A percentile compares a stretch with the other conserved stretches of the same genome.
Evolutionary conservation across 2,329 filamentous ascomycete species (phyloP).

Genomic region (Metarhizium guizhouense): DNA sequence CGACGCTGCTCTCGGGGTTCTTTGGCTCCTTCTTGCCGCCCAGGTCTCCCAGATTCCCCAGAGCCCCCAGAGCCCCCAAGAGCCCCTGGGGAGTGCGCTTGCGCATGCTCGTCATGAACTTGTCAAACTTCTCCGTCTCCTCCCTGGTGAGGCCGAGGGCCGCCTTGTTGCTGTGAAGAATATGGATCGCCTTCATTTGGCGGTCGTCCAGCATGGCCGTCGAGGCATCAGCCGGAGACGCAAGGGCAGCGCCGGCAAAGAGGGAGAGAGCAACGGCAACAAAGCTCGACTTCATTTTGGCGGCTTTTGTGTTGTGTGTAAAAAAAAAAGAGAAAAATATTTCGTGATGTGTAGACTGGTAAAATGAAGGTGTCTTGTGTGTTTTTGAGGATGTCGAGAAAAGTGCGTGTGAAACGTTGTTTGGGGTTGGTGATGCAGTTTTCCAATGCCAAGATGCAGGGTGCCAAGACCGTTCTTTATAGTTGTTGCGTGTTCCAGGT

Average conservation of each 20-base stretch:
- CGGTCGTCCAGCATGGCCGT: neutral
- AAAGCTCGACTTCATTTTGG: conserved; percentile 6
- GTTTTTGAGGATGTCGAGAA: neutral
- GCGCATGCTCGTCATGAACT: conserved; percentile 2
- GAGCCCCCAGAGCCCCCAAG: neutral
- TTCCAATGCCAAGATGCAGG: neutral
- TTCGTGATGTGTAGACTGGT: too few species aligned
- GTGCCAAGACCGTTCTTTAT: neutral
- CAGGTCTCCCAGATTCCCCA: too few species aligned
- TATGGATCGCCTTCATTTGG: conserved; percentile 4
- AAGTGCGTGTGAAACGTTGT: neutral
- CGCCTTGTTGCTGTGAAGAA: conserved; percentile 2
- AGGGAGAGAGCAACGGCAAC: conserved; percentile 1
- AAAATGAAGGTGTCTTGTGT: neutral
- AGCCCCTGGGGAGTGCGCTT: neutral
- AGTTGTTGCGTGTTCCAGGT: neutral
- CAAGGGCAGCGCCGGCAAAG: conserved; percentile 4
- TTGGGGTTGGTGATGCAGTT: neutral
- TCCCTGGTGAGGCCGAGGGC: conserved; percentile 1
- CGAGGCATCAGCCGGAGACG: neutral
- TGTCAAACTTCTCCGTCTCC: conserved; percentile 3
- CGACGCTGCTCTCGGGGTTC: neutral
- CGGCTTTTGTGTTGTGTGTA: neutral
- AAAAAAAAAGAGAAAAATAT: neutral
- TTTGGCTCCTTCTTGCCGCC: too few species aligned